Conservation (phyloP, 2,329 filamentous ascomycete species). For the Colletotrichum chrysophilum region DNA sequence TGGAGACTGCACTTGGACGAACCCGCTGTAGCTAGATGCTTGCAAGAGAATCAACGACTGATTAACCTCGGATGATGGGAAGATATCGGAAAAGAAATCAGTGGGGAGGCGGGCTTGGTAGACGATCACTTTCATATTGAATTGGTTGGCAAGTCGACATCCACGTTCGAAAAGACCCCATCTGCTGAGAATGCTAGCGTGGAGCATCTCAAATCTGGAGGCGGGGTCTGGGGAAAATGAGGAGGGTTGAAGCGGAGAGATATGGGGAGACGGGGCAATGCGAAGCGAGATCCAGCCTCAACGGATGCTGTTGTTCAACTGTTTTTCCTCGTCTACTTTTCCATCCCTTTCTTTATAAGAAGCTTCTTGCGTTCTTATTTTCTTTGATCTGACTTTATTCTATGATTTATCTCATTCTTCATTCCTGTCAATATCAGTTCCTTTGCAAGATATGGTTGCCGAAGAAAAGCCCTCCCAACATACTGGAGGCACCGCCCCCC, state of each 20-base stretch:
- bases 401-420: background rate
- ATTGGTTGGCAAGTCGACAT: background rate
- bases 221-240: slow-evolving; percentile 11
- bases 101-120: background rate
- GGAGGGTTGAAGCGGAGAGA: background rate
- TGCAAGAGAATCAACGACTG: background rate
- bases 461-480: background rate
- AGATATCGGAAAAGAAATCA: background rate
- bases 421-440: accelerated
- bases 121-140: background rate
- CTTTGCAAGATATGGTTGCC: background rate
- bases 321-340: background rate
- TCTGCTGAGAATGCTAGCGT: background rate
- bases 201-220: background rate
- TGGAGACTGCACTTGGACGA: background rate
- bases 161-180: background rate
- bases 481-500: background rate
- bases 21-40: background rate
- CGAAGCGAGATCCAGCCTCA: background rate
- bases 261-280: background rate
- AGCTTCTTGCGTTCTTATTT: too few relatives aligned
- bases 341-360: background rate
- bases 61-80: background rate
- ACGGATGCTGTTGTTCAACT: background rate
- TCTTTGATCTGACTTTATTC: too few relatives aligned